Evolutionary conservation across 805 yeast species (phyloP), one percentile per base, ranked within the genome.

Genomic region (Tetrapisispora iriomotensis): DNA sequence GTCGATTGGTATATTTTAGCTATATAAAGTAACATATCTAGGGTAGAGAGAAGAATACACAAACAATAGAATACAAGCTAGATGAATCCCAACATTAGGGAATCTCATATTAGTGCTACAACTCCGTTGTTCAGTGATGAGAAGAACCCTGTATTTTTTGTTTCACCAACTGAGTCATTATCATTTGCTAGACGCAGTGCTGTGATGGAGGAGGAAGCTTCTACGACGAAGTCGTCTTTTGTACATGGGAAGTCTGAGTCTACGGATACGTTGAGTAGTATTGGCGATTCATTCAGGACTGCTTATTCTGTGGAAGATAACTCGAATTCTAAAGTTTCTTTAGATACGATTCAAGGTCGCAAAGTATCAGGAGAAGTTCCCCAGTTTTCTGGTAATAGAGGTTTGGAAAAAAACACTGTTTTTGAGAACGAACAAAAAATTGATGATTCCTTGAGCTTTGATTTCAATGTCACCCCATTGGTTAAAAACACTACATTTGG

Each of bases 131-230:
- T 38, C 17, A 23, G 18, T 1, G 25, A 27, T 9, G 12, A 21
- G 14, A 25, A 21, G 12, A 19, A 10, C 12, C 32, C 34, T 19
- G 27, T 21, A 12, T 15, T 14, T 15, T 12, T n/a, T 12, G 26
- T 46, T 6, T 46, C 50, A 8, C 50, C 50, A 6, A 46, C 50
- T 8, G 36, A 45, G 29, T 40, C 46, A 7, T 20, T 46, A 9
- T 21, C 45, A 8, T 33, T 32, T 31, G 5, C 33, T 33, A 21
- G 36, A 33, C 8, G 20, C n/a, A 19, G 17, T 12, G 20, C 26
- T 4, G 3, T 18, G 6, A 5, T 6, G 6, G 13, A 27, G 3
- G 6, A 5, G 5, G 12, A 14, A 4, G 15, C 6, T 12, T 4
- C 23, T 26, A n/a, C 28, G 12, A 20, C 27, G 19, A 12, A 10